Evolutionary conservation across 2,329 filamentous ascomycete genomes (phyloP), one percentile per base, ranked within the genome.

Genomic region (Pseudogymnoascus sp.): DNA sequence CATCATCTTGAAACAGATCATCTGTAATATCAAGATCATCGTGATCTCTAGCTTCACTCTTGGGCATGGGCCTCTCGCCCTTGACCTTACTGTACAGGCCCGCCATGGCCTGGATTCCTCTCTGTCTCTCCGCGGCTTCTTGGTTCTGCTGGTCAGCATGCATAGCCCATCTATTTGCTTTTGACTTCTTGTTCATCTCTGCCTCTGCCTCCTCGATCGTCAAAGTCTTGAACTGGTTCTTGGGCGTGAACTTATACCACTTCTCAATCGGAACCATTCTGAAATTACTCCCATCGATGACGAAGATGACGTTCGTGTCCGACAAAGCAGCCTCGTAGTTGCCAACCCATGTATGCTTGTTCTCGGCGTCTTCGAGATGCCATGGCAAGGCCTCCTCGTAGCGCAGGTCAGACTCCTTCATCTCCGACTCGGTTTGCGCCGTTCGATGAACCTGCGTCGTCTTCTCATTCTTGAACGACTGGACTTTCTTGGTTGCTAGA

Each of bases 301-400:
- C 82, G 40, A 93, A 83, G 62, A 96, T 88, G 67, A 96, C 88
- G 60, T 92, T 90, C 61, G 90, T 87, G 70, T 93, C 88, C 0
- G 93, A 96, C 38, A 97, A 82, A 17, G 92, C 90, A 26, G 89
- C 89, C 70, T 97, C 90, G 70, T 97, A 97, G 63, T 88, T 89
- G 50, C 93, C 95, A 35, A 95, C 88, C 91, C 93, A 97, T 2
- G 90, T 89, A 70, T 96, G 93, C 75, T 93, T 96, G 67, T 92
- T 91, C 71, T 99, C 93, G 42, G 93, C 96, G 74, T 99, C 95
- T 73, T 99, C 95, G 37, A 99, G 77, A 74, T 97, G 93, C 95
- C 95, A 99, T 5, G 95, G 95, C 60, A 97, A 80, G 3, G 93
- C 91, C 75, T 99, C 95, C 74, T 97, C 95, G 68, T 97, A 99